Evolutionary conservation across 169 alveolate genomes (phyloP).

Genomic region (Eimeria sp.): DNA sequence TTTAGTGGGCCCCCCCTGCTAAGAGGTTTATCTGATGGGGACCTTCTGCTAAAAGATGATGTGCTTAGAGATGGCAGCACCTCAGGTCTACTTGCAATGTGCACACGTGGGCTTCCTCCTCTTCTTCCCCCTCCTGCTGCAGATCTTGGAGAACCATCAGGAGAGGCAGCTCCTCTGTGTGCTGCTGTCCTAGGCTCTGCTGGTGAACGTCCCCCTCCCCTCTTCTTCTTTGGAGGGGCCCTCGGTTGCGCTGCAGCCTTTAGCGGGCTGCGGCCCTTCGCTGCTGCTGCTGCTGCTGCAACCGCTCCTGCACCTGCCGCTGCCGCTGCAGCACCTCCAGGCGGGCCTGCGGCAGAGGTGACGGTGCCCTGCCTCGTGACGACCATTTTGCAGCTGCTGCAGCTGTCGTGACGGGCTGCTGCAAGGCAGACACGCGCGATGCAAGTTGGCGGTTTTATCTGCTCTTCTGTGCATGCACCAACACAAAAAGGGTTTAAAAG

Average conservation of each 20-base stretch:
- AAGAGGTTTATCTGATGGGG: background rate
- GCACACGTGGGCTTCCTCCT: constrained; percentile 21
- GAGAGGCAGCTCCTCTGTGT: background rate
- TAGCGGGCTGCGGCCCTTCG: constrained; percentile 32
- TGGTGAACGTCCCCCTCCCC: constrained; percentile 5
- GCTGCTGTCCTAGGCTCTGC: background rate
- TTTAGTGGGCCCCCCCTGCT: background rate
- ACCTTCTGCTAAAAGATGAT: background rate
- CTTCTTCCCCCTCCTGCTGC: background rate
- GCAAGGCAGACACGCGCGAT: background rate
- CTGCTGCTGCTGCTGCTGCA: background rate
- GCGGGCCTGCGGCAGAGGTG: constrained; percentile 35
- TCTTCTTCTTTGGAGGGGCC: constrained; percentile 26
- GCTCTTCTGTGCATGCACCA: constrained; percentile 45
- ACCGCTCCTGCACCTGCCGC: background rate
- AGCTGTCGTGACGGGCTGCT: background rate
- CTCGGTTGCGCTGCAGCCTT: constrained; percentile 18
- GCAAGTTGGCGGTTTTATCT: background rate
- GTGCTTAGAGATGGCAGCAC: background rate
- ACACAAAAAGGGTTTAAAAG: background rate
- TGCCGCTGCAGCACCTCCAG: background rate
- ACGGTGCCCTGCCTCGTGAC: constrained; percentile 74
- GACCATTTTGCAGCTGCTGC: constrained; percentile 30
- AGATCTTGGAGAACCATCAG: background rate
- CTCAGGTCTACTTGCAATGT: constrained; percentile 12